Base-by-base conservation (phyloP, 257 asterid genomes). In the Solanum pimpinellifolium region DNA sequence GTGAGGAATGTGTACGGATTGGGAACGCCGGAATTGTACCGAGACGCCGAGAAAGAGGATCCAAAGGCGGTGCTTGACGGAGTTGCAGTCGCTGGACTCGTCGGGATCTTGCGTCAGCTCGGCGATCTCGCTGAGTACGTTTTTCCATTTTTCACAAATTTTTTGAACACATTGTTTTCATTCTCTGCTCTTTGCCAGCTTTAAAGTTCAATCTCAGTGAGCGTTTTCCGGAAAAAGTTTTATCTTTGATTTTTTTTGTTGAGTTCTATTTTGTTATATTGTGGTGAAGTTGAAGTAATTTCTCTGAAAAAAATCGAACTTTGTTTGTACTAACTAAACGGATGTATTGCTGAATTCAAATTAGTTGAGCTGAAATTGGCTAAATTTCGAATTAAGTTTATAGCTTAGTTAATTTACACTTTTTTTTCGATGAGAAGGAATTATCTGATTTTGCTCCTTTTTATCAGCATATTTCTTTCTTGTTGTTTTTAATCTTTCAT, bases 71-170 rank as follows among this genome's bases (percentile, higher is more conserved):
- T 92, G 85, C 95, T 96, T 8, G 94, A 96, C 62, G 98, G 99
- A 25, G 94, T 96, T 76, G 92, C 98, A 41, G 98, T 96, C 74
- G 92, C 98, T 16, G 99, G 99, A 49, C 95, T 96, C 33, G 95
- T 96, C 88, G 99, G 99, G 52, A 93, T 96, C 90, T 90, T 96
- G 72, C 96, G 99, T 42, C 99, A 96, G 95, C 96, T 96, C 56
- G 99, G 99, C 87, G 99, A 96, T 93, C 96, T 96, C 59, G 95
- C 97, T 46, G 98, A 96, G 99, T 96, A 85, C 74, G 93, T 89
- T 73, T 73, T 84, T 86, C 12, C 4, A 76, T 15, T n/a, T 44
- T 87, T 69, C 10, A 31, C 13, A 20, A 2, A 20, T 20, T 73
- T 18, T 37, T 10, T 10, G 5, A 5, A 20, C 47, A 35, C 33